Base-by-base conservation (phyloP, 495 filamentous ascomycete genomes). In the Aspergillus leporis region DNA sequence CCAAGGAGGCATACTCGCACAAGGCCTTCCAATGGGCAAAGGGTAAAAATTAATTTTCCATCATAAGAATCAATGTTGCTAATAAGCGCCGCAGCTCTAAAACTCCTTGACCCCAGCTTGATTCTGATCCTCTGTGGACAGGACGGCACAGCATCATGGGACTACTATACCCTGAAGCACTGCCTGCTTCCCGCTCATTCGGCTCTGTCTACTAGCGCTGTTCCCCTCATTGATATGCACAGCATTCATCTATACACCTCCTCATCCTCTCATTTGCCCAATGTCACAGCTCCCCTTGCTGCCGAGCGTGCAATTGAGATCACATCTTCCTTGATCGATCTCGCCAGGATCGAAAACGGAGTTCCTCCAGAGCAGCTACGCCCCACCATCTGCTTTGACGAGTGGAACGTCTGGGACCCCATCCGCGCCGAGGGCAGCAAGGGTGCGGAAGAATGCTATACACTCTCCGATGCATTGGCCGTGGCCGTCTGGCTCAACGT, bases 381-480 rank as follows among this genome's bases (percentile, higher is more conserved):
- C 12, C 86, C 83, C 14, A 87, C 78, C 38, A 90, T 93, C 69
- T 92, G 89, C 72, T 92, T 92, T 68, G 90, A 93, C 69, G 89
- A 92, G 70, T 92, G 90, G 89, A 90, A 93, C 70, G 88, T 92
- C 13, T 92, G 89, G 90, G 89, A 92, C 66, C 88, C 88, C 7
- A 75, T 81, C 38, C 83, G 89, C 23, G 89, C 90, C 1, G 86
- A 85, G 4, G 88, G 87, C 41, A 85, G 87, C 60, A 70, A 78
- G 52, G 87, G 87, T 19, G 87, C 83, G 0, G 87, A 90, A 69
- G 86, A 90, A 66, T 71, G 69, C 64, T 92, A 93, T 70, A 91
- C 87, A 0, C 81, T 92, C 16, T 89, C 85, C 1, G 90, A 93
- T 68, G 88, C 88, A 6, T 73, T 91, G 14, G 88, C 88, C 49